Percentiles rank a stretch among this genome's conserved stretches.
phyloP scores from a whole-genome alignment of 2,329 filamentous ascomycete genomes.

The Periconia digitata region DNA sequence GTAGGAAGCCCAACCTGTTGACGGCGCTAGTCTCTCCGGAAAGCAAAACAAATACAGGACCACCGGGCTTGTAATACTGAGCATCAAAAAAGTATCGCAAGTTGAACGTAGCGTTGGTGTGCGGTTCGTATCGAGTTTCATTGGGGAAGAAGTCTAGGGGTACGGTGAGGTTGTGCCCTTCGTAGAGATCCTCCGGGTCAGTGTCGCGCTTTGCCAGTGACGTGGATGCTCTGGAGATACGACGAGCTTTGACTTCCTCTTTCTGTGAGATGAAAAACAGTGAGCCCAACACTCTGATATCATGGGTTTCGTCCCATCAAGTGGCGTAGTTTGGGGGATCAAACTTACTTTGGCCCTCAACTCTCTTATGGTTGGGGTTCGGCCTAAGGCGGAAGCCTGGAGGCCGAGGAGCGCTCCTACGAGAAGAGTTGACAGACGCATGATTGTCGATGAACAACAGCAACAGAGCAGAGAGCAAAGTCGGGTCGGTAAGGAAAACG shows the following conservation, averaged over 20 bases:
- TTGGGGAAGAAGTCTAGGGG: slow-evolving; percentile 84
- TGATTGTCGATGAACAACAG: neutral
- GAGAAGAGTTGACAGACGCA: slow-evolving; percentile 7
- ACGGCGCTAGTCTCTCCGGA: slow-evolving; percentile 68
- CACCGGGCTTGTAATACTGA: slow-evolving; percentile 72
- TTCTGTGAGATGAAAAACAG: neutral
- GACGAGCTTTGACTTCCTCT: slow-evolving; percentile 21
- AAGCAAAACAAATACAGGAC: slow-evolving; percentile 77
- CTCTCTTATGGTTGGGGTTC: slow-evolving; percentile 17
- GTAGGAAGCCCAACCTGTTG: slow-evolving; percentile 68
- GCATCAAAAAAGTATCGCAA: slow-evolving; percentile 85
- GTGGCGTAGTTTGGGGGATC: too few species aligned
- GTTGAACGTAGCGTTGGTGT: slow-evolving; percentile 67
- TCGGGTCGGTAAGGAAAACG: neutral
- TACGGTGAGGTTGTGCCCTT: slow-evolving; percentile 55
- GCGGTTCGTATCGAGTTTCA: slow-evolving; percentile 74
- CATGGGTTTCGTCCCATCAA: too few species aligned
- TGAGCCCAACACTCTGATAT: neutral
- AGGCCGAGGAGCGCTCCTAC: slow-evolving; percentile 25
- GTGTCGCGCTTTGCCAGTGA: slow-evolving; percentile 32
- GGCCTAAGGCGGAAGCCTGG: slow-evolving; percentile 24
- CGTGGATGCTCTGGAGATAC: neutral
- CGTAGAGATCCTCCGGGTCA: slow-evolving; percentile 46
- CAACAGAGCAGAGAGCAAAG: neutral
- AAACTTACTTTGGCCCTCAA: slow-evolving; percentile 25